Evolutionary conservation across 2,329 filamentous ascomycete genomes (phyloP).

Genomic region (Fusarium veterinarium): DNA sequence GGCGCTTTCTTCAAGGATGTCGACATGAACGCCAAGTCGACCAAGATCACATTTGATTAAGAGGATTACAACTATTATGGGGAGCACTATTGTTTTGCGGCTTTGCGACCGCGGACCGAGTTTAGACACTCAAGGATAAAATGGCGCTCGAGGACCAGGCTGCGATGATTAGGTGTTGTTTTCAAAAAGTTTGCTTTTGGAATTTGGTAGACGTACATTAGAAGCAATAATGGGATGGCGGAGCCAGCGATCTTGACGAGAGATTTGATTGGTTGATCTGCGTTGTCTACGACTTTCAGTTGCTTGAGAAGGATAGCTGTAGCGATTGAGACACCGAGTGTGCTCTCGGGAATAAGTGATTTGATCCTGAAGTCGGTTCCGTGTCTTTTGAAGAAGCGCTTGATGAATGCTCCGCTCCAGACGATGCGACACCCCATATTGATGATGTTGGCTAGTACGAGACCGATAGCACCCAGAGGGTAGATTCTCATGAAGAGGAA

Average conservation of each 20-base stretch:
- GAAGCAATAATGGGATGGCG: constrained; percentile 62
- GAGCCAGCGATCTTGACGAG: constrained; percentile 62
- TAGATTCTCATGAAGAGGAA: constrained; percentile 79
- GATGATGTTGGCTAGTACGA: constrained; percentile 87
- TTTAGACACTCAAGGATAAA: constrained; percentile 65
- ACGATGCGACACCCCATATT: constrained; percentile 89
- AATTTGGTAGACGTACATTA: constrained; percentile 66
- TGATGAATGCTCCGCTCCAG: constrained; percentile 83
- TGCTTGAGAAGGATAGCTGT: constrained; percentile 45
- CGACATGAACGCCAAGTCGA: constrained; percentile 83
- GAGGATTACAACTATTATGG: constrained; percentile 14
- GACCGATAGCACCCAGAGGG: constrained; percentile 77
- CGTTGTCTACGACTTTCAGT: constrained; percentile 40
- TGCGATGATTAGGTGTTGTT: constrained; percentile 50
- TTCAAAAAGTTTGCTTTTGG: constrained; percentile 23
- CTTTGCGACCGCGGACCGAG: constrained; percentile 52
- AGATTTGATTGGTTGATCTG: constrained; percentile 45
- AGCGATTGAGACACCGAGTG: constrained; percentile 44
- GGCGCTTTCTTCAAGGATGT: constrained; percentile 96
- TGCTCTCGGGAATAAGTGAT: constrained; percentile 45
- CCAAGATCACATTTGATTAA: constrained; percentile 90
- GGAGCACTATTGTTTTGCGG: constrained; percentile 46
- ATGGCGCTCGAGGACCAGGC: constrained; percentile 64
- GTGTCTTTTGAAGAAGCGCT: constrained; percentile 66
- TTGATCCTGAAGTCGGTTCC: constrained; percentile 48